Evolutionary conservation across 2,329 filamentous ascomycete genomes (phyloP).

Genomic region (Neofusicoccum sp.): DNA sequence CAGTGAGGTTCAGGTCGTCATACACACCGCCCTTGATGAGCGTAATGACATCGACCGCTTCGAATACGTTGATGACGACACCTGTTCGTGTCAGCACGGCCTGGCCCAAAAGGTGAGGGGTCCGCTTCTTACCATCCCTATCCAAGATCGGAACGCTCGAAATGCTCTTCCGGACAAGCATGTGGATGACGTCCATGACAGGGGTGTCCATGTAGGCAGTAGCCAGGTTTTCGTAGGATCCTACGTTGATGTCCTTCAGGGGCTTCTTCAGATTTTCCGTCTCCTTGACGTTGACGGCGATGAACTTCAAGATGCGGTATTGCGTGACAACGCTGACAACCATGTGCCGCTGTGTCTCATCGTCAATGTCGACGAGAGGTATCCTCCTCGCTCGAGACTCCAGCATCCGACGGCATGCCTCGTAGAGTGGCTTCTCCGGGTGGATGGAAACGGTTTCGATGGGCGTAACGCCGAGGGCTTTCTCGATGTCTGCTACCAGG

Average conservation of each 20-base stretch:
- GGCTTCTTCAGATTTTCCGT: conserved; percentile 88
- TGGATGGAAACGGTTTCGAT: conserved; percentile 97
- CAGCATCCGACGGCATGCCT: conserved; percentile 93
- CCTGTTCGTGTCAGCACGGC: conserved; percentile 43
- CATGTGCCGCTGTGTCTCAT: conserved; percentile 88
- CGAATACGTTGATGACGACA: conserved; percentile 89
- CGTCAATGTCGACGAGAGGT: conserved; percentile 88
- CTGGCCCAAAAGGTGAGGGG: not conserved
- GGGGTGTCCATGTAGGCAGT: conserved; percentile 87
- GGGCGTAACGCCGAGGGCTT: conserved; percentile 84
- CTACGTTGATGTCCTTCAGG: conserved; percentile 79
- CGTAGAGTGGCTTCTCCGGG: conserved; percentile 86
- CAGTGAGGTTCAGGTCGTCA: conserved; percentile 81
- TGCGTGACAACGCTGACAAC: conserved; percentile 97
- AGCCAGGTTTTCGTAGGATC: conserved; percentile 78
- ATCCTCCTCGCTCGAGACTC: conserved; percentile 91
- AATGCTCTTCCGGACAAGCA: conserved; percentile 90
- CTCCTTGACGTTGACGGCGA: conserved; percentile 90
- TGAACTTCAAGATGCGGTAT: conserved; percentile 98
- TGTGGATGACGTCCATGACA: conserved; percentile 91
- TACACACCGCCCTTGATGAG: conserved; percentile 93
- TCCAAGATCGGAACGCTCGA: conserved; percentile 94
- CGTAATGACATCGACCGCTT: conserved; percentile 95
- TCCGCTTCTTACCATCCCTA: conserved; percentile 57
- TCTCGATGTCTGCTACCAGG: conserved; percentile 76